A percentile compares a stretch with the other conserved stretches of the same genome.
phyloP scores from a whole-genome alignment of 768 basidiomycete genomes.

The Neoboletus subvelutipes region DNA sequence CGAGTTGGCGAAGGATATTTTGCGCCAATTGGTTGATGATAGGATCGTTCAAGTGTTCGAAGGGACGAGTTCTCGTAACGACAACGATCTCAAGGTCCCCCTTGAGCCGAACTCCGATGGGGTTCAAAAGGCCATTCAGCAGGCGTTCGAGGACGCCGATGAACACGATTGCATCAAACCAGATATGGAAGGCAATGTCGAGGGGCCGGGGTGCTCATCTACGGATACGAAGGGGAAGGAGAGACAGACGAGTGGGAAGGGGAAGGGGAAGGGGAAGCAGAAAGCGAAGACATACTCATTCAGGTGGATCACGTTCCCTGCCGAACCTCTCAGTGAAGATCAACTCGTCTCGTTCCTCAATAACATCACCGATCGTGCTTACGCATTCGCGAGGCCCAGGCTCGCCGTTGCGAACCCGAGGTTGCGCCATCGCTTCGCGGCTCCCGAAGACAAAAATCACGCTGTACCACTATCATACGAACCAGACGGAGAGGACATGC shows the following conservation, averaged over 20 bases:
- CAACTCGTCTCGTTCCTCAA: constrained; percentile 7
- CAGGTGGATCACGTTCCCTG: constrained; percentile 5
- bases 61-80: no score
- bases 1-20: background rate
- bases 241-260: background rate
- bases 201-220: no score
- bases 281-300: constrained; percentile 3
- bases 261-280: background rate
- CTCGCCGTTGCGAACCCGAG: no score
- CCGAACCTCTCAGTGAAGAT: constrained; percentile 2
- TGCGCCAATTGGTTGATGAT: background rate
- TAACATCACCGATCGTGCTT: no score
- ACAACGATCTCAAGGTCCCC: no score
- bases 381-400: no score
- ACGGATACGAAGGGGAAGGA: background rate
- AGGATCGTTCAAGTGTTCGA: background rate
- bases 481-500: no score
- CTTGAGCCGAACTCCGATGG: no score
- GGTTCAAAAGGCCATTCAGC: no score
- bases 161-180: background rate
- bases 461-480: no score
- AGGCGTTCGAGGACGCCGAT: constrained; percentile 6
- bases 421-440: no score
- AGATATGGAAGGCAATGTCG: background rate
- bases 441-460: no score